Evolutionary conservation across 2,329 filamentous ascomycete species (phyloP), one percentile per base, ranked within the genome.

Genomic region (Cadophora malorum): DNA sequence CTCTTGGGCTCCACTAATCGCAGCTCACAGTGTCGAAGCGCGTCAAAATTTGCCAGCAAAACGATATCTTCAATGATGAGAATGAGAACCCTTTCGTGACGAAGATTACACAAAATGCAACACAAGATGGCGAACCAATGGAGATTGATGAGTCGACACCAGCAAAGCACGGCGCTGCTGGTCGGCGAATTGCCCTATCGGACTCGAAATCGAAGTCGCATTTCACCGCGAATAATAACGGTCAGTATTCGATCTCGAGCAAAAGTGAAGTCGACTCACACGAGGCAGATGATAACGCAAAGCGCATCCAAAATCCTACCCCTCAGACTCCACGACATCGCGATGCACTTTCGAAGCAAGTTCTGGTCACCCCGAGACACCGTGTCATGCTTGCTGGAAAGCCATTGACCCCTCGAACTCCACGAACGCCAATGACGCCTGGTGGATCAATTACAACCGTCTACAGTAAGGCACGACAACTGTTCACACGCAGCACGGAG

Each of bases 381-480:
- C 88, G 92, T 66, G 90, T 97, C 67, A 90, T 92, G 81, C 88
- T 94, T 14, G 86, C 87, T 45, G 92, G 90, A 71, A 92, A 88
- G 76, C 84, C 92, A 45, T 86, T 91, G 74, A 94, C 92, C 72
- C 91, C 94, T 66, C 83, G 90, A 74, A 96, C 93, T 52, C 92
- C 92, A 23, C 88, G 90, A 72, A 92, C 93, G 14, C 91, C 91
- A 12, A 82, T 85, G 41, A 92, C 91, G 7, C 91, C 92, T 14
- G 86, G 88, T 33, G 81, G 81, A 64, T 83, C 88, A 12, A 82
- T 86, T 25, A 88, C 90, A 64, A 96, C 93, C 0, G 84, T 97
- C 47, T 98, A 97, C 79, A 93, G 96, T 71, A 86, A 90, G 69
- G 96, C 94, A 19, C 89, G 95, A 35, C 93, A 97, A 76, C 81